Evolutionary conservation across 2,329 filamentous ascomycete species (phyloP).

Genomic region (Venturia asperata): DNA sequence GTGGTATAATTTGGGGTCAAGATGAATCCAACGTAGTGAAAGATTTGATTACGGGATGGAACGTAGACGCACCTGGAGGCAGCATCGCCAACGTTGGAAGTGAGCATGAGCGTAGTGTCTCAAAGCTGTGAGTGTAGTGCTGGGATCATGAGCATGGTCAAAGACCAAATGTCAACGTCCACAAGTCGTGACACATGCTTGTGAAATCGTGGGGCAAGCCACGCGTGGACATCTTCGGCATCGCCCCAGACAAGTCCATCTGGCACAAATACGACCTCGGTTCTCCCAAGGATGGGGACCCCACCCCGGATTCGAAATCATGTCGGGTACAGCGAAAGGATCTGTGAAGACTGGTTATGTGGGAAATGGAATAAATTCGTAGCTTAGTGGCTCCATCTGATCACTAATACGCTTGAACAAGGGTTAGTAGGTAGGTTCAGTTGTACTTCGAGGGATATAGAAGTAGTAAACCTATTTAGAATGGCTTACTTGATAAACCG

Average conservation of each 20-base stretch:
- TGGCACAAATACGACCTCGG: slow-evolving; percentile 25
- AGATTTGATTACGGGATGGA: slow-evolving; percentile 31
- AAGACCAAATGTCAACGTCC: no score
- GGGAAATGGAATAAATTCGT: no score
- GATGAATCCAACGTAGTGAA: slow-evolving; percentile 31
- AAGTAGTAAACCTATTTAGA: no score
- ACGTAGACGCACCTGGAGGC: slow-evolving; percentile 14
- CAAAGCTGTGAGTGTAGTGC: not conserved
- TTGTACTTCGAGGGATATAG: no score
- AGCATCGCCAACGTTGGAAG: not conserved
- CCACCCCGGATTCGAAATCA: not conserved
- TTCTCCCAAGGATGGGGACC: not conserved
- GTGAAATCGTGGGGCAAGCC: slow-evolving; percentile 7
- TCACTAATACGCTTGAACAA: no score
- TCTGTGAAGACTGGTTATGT: not conserved
- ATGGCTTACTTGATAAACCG: no score
- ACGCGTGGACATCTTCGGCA: slow-evolving; percentile 21
- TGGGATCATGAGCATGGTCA: no score
- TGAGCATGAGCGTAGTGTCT: not conserved
- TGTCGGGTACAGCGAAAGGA: not conserved
- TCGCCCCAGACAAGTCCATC: slow-evolving; percentile 27
- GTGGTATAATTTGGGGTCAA: slow-evolving; percentile 31
- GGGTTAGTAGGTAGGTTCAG: no score
- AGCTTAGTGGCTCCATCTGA: no score
- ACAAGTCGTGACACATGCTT: not conserved